Conservation (phyloP, 257 asterid genomes). For the Nicotiana obtusifolia region DNA sequence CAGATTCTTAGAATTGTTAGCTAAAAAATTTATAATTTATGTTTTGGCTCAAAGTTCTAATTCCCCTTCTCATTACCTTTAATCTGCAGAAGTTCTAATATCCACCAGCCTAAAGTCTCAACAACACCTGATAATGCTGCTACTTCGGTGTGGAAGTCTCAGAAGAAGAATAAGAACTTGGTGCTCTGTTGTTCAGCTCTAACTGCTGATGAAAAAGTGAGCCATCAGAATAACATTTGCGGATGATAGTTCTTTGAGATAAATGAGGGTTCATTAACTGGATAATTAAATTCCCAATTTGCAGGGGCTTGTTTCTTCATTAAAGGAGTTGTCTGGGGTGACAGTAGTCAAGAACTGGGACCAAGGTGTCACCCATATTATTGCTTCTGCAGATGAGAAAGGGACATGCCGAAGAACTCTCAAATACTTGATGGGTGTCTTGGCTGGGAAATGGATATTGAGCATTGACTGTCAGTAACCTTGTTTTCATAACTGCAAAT, state of each 20-base stretch:
- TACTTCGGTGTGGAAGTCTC: constrained; percentile 38
- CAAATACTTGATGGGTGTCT: constrained; percentile 80
- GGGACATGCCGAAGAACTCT: constrained; percentile 87
- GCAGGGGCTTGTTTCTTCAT: constrained; percentile 55
- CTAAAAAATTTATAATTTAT: neutral
- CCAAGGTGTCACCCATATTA: constrained; percentile 67
- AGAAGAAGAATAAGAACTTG: constrained; percentile 41
- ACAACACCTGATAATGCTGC: constrained; percentile 26
- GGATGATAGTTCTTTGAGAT: constrained; percentile 5
- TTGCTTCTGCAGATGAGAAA: constrained; percentile 72
- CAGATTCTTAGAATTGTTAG: constrained; percentile 4
- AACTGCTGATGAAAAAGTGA: constrained; percentile 57
- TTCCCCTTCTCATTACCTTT: neutral
- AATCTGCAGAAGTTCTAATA: constrained; percentile 33
- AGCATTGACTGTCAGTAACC: constrained; percentile 58
- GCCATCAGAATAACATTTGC: constrained; percentile 5
- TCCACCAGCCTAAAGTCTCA: constrained; percentile 21
- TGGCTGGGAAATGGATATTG: constrained; percentile 94
- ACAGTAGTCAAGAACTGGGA: constrained; percentile 69
- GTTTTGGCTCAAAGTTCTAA: neutral
- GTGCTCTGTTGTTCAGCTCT: constrained; percentile 81
- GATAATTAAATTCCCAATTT: constrained; percentile 10
- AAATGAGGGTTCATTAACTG: neutral
- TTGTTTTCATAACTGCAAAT: neutral
- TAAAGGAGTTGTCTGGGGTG: constrained; percentile 44